phyloP scores from a whole-genome alignment of 768 basidiomycete genomes.

The Termitomyces sp. region DNA sequence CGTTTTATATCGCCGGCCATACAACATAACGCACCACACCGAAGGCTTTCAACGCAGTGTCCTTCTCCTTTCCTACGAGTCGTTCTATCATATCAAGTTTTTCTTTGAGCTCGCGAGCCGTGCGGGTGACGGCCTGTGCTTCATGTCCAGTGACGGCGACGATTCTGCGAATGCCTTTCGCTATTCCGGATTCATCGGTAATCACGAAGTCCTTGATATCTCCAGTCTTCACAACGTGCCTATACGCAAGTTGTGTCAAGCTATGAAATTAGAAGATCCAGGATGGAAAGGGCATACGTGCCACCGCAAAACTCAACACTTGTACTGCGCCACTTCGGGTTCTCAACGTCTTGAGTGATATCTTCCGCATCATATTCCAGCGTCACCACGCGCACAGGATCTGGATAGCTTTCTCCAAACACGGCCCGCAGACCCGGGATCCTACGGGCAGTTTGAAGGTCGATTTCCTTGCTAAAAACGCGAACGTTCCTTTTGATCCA shows the following conservation, averaged over 20 bases:
- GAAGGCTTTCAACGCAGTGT: conserved; percentile 79
- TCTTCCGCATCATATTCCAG: conserved; percentile 86
- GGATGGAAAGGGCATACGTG: conserved; percentile 58
- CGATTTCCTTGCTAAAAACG: conserved; percentile 85
- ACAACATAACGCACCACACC: conserved; percentile 49
- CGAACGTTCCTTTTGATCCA: conserved; percentile 90
- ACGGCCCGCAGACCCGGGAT: conserved; percentile 96
- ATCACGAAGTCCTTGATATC: conserved; percentile 97
- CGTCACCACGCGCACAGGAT: conserved; percentile 93
- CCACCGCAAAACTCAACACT: conserved; percentile 99
- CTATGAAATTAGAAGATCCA: not conserved
- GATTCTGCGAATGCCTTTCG: conserved; percentile 94
- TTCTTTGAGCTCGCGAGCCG: conserved; percentile 57
- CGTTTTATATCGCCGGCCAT: not conserved
- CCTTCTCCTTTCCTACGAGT: conserved; percentile 74
- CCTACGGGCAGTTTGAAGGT: conserved; percentile 69
- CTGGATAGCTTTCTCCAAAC: conserved; percentile 96
- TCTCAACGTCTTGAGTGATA: conserved; percentile 79
- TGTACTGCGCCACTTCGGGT: conserved; percentile 86
- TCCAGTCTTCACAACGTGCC: conserved; percentile 93
- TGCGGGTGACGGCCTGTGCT: conserved; percentile 73
- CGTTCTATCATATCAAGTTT: conserved; percentile 59
- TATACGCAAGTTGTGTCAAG: conserved; percentile 20
- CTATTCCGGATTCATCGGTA: conserved; percentile 93
- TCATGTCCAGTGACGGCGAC: conserved; percentile 94